Evolutionary conservation across 805 yeast species (phyloP), one percentile per base, ranked within the genome.

Genomic region (Saccharomyces eubayanus): DNA sequence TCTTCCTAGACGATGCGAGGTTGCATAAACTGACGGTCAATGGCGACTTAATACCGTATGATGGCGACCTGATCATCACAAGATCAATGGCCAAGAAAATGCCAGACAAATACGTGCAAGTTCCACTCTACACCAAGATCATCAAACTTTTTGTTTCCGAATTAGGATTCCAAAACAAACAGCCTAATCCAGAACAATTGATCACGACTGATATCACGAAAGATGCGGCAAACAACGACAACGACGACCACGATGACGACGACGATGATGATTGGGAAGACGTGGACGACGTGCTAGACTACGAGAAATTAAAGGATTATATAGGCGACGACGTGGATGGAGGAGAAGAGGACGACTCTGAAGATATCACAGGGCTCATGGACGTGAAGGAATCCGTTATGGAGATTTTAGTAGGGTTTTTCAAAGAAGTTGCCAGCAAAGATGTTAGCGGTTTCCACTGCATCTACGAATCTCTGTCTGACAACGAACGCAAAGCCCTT

Each of bases 61-160:
- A 73, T 47, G 72, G 74, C 6, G 86, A 82, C 53, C 60, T 80
- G n/a, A 90, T 92, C 36, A 72, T 89, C 3, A 92, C 98, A 0
- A 79, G 98, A 63, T 88, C 97, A 0, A 87, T 84, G 85, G 82
- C 95, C 3, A 83, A 80, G 60, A 69, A 70, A 14, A 76, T 83
- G 77, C 86, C 87, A 0, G 78, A 81, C 50, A 69, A 76, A 59
- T 89, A 78, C 60, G 81, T 87, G 0, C 81, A 78, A 62, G 75
- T 90, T 1, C 74, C 91, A 0, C 87, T 89, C 0, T 79, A 85
- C 14, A 75, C 77, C 46, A 90, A 89, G 64, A 89, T 92, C 24
- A 65, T 89, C 48, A 86, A 85, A 62, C 70, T 91, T 24, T 76
- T 92, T 49, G 66, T 85, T 3, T 74, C 79, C 29, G 98, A 92